Percentiles rank a stretch among this genome's conserved stretches.
These are phyloP conservation scores for Hygrocybe punicea DNA, from an alignment of 768 basidiomycete genomes.

Conservation along the genomic window DNA sequence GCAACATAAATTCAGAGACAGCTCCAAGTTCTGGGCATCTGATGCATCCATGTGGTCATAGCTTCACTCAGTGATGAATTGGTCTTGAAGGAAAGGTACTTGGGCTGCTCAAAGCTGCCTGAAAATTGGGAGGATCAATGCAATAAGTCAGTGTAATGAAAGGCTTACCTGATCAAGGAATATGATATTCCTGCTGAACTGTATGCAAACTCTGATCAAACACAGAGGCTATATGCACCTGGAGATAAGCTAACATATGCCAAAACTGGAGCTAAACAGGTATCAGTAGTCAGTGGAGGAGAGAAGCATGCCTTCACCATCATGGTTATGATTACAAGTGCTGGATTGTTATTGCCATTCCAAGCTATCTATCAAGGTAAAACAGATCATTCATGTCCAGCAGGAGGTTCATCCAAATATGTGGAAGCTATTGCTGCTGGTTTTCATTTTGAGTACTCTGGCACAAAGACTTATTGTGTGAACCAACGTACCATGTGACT, in stretches of 20 bases:
- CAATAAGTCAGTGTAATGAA: too few relatives aligned
- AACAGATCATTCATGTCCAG: constrained; percentile 23
- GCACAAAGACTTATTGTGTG: constrained; percentile 12
- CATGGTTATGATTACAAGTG: constrained; percentile 27
- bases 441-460: constrained; percentile 11
- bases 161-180: too few relatives aligned
- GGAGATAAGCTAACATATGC: too few relatives aligned
- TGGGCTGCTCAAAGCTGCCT: constrained; percentile 34
- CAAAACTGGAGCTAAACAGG: too few relatives aligned
- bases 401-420: constrained; percentile 10
- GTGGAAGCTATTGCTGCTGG: constrained; percentile 14
- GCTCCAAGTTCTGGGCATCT: constrained; percentile 9
- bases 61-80: constrained; percentile 17
- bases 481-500: constrained; percentile 23
- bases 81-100: constrained; percentile 27
- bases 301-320: constrained; percentile 41
- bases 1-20: background rate
- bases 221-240: too few relatives aligned
- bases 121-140: too few relatives aligned
- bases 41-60: constrained; percentile 22
- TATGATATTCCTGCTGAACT: too few relatives aligned
- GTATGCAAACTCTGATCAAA: too few relatives aligned
- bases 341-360: constrained; percentile 33
- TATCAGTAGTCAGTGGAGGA: constrained; percentile 43
- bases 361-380: too few relatives aligned